Evolutionary conservation across 2,329 filamentous ascomycete species (phyloP).

Genomic region (Fusarium annulatum): DNA sequence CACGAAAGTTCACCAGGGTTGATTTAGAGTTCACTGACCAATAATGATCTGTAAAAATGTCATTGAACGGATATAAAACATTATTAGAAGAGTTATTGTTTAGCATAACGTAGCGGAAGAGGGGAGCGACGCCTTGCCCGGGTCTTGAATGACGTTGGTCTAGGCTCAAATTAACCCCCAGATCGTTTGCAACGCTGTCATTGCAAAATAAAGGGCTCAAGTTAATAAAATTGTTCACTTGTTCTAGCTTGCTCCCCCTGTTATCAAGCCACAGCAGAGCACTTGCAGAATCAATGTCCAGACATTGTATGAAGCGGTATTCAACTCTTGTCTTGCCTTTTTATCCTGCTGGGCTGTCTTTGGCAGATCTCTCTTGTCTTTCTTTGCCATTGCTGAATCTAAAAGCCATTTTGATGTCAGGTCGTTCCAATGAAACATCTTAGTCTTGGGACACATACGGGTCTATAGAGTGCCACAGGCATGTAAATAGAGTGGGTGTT

Average conservation of each 20-base stretch:
- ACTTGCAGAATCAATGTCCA: neutral
- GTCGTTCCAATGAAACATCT: neutral
- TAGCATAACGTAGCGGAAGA: neutral
- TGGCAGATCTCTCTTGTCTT: neutral
- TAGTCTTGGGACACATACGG: neutral
- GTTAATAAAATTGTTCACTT: too few relatives aligned
- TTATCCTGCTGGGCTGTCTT: neutral
- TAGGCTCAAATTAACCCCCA: neutral
- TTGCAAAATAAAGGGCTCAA: neutral
- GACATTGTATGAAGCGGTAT: neutral
- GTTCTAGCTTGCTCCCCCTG: neutral
- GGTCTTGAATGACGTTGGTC: neutral
- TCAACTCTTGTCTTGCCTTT: neutral
- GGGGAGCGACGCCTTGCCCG: neutral
- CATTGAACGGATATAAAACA: neutral
- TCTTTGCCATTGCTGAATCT: neutral
- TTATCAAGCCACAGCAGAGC: neutral
- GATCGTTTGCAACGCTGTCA: neutral
- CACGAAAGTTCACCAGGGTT: neutral
- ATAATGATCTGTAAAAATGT: neutral
- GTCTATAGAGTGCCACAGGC: rapidly evolving
- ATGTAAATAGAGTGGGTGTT: neutral
- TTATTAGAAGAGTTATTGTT: neutral
- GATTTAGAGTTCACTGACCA: neutral
- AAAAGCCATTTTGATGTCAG: neutral